A percentile compares a stretch with the other conserved stretches of the same genome.
phyloP scores from a whole-genome alignment of 768 basidiomycete species.

The Lanmaoa pseudosensibilis region DNA sequence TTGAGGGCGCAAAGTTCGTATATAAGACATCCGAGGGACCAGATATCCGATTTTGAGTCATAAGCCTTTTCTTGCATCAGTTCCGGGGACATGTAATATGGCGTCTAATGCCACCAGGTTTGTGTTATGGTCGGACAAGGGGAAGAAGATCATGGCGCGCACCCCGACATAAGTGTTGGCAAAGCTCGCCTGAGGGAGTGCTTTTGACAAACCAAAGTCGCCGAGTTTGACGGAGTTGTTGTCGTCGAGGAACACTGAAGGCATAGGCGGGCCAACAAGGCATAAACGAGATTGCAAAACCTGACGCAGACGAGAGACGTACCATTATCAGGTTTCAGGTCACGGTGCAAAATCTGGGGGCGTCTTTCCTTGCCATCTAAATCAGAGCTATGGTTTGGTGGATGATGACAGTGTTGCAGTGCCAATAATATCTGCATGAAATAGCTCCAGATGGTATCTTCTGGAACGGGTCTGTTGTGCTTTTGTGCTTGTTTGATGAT shows the following conservation, averaged over 20 bases:
- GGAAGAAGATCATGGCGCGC: slow-evolving; percentile 30
- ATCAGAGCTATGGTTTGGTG: slow-evolving; percentile 41
- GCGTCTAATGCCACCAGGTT: slow-evolving; percentile 73
- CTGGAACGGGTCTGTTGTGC: slow-evolving; percentile 71
- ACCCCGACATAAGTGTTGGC: slow-evolving; percentile 98
- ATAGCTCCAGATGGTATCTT: slow-evolving; percentile 95
- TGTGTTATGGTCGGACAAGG: background rate
- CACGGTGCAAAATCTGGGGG: slow-evolving; percentile 86
- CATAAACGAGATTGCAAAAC: background rate
- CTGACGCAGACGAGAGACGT: slow-evolving; percentile 21
- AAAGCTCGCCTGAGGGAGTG: slow-evolving; percentile 82
- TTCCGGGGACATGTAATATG: slow-evolving; percentile 99
- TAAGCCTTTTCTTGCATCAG: slow-evolving; percentile 97
- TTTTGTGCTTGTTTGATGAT: slow-evolving; percentile 80
- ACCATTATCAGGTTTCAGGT: slow-evolving; percentile 98
- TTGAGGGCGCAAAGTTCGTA: slow-evolving; percentile 94
- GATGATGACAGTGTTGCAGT: slow-evolving; percentile 90
- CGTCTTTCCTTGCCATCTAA: slow-evolving; percentile 52
- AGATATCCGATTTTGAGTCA: slow-evolving; percentile 97
- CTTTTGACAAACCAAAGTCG: slow-evolving; percentile 95
- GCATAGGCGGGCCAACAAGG: background rate
- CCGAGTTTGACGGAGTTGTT: slow-evolving; percentile 89
- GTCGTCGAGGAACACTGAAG: slow-evolving; percentile 84
- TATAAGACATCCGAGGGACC: slow-evolving; percentile 96
- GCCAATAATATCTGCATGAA: slow-evolving; percentile 92